phyloP scores from a whole-genome alignment of 2,329 filamentous ascomycete species.

The Cryphonectria radicalis region DNA sequence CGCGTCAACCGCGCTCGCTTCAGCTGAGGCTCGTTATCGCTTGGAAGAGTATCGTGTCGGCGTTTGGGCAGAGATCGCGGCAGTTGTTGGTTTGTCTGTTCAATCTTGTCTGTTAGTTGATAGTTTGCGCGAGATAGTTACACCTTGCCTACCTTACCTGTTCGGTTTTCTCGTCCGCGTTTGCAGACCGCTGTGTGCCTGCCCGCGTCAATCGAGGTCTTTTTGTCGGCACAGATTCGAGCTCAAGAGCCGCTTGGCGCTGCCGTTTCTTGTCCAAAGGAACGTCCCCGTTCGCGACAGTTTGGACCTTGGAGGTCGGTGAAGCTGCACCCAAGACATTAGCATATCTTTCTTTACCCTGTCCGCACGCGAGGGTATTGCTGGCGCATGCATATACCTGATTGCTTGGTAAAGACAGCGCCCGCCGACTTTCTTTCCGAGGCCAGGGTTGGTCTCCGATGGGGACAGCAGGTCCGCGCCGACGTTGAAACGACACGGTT shows the following conservation, averaged over 20 bases:
- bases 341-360: not conserved
- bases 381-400: not conserved
- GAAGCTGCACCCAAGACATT: not conserved
- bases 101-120: not conserved
- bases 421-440: not conserved
- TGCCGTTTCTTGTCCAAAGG: not conserved
- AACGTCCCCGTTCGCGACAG: not conserved
- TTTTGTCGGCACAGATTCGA: too few species aligned
- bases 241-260: too few species aligned
- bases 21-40: not conserved
- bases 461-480: not conserved
- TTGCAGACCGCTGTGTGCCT: not conserved
- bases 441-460: not conserved
- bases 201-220: not conserved
- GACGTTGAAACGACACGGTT: not conserved
- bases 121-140: not conserved
- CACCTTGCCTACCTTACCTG: not conserved
- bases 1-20: not conserved
- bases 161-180: not conserved
- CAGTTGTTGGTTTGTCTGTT: not conserved
- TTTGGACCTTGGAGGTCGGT: not conserved
- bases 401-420: not conserved
- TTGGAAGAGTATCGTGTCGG: not conserved
- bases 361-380: not conserved
- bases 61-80: not conserved